These are phyloP conservation scores for Straminergon stramineum DNA, from an alignment of 225 moss, liverwort and hornwort genomes.

Conservation along the genomic window DNA sequence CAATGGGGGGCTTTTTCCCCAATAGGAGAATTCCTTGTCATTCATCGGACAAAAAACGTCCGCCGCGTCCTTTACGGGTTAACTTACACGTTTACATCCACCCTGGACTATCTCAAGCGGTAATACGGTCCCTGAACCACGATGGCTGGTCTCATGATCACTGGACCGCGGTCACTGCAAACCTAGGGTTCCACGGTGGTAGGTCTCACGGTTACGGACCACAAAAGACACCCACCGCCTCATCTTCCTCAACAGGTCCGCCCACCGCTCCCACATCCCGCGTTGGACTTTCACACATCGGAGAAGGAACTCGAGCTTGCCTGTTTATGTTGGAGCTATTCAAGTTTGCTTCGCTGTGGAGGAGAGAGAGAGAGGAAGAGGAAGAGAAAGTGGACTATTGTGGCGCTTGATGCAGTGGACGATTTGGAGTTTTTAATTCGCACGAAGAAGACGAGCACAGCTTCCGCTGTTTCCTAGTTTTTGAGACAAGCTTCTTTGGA, in stretches of 20 bases:
- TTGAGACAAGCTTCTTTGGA: constrained; percentile 27
- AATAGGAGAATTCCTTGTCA: no score
- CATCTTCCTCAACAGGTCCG: background rate
- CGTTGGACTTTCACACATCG: background rate
- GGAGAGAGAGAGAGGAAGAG: background rate
- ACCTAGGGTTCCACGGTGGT: no score
- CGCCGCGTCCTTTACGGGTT: no score
- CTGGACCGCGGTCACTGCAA: background rate
- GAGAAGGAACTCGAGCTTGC: background rate
- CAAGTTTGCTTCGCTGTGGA: background rate
- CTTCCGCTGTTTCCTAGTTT: background rate
- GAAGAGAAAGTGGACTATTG: background rate
- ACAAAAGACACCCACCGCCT: background rate
- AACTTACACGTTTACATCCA: background rate
- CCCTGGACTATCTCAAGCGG: background rate
- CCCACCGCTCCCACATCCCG: background rate
- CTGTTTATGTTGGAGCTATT: background rate
- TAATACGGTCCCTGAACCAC: background rate
- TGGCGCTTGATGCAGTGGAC: background rate
- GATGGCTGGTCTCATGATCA: no score
- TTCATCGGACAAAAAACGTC: no score
- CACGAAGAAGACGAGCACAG: background rate
- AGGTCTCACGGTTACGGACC: background rate
- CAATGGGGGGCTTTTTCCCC: no score
- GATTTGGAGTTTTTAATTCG: constrained; percentile 31